phyloP scores from a whole-genome alignment of 768 basidiomycete species.

The Phanerochaete carnosa region DNA sequence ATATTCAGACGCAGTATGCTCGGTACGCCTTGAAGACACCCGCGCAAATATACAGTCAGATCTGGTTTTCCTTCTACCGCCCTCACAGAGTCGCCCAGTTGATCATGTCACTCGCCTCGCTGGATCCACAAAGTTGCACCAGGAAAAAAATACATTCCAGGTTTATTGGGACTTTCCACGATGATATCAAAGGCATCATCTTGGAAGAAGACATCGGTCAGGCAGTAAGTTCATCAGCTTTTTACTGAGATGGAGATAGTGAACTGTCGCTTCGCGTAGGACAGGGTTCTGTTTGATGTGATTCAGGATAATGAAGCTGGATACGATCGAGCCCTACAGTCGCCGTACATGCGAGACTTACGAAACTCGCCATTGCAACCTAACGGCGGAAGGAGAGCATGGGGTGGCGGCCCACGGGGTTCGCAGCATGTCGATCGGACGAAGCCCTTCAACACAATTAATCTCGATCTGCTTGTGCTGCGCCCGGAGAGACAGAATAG shows the following conservation, averaged over 20 bases:
- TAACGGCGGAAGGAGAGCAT: neutral
- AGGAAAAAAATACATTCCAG: conserved; percentile 18
- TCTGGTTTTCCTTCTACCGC: conserved; percentile 46
- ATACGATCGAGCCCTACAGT: neutral
- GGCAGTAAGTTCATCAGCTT: neutral
- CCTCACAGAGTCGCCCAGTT: conserved; percentile 51
- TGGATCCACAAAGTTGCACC: conserved; percentile 9
- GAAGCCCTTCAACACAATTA: conserved; percentile 28
- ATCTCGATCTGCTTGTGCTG: conserved; percentile 56
- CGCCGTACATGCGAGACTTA: neutral
- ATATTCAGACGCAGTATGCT: conserved; percentile 59
- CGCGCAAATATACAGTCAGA: conserved; percentile 38
- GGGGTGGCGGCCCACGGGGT: neutral
- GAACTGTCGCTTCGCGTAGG: neutral
- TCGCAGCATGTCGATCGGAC: neutral
- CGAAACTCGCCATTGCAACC: neutral
- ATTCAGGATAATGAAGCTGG: neutral
- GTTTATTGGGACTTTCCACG: neutral
- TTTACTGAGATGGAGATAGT: neutral
- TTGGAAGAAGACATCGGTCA: neutral
- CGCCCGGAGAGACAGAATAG: conserved; percentile 48
- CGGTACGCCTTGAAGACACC: conserved; percentile 59
- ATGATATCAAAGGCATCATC: neutral
- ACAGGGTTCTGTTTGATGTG: neutral
- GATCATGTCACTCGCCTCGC: conserved; percentile 25